These are phyloP conservation scores for Knufia petricola DNA, from an alignment of 2,329 filamentous ascomycete genomes.

Conservation along the genomic window DNA sequence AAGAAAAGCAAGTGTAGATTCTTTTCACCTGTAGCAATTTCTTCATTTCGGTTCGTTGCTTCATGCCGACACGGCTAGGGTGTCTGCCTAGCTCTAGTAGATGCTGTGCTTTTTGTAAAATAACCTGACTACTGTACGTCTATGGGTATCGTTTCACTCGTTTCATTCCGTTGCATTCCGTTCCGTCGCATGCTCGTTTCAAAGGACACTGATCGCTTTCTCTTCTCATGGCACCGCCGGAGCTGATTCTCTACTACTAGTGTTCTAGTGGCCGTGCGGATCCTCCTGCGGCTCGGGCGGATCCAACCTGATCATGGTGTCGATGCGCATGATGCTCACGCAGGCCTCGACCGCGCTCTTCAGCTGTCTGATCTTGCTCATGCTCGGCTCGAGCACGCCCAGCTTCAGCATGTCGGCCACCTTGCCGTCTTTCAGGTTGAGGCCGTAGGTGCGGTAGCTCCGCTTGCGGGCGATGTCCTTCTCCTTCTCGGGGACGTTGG, in stretches of 20 bases:
- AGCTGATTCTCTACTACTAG: too few relatives aligned
- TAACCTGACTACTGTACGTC: not conserved
- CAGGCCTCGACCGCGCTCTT: constrained; percentile 98
- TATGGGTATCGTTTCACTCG: constrained; percentile 8
- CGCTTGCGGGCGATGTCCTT: constrained; percentile 87
- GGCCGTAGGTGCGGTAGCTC: constrained; percentile 96
- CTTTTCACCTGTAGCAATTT: too few relatives aligned
- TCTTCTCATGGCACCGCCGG: too few relatives aligned
- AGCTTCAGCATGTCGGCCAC: constrained; percentile 90
- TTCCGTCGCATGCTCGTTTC: too few relatives aligned
- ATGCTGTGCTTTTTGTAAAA: constrained; percentile 3
- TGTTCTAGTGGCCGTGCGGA: constrained; percentile 14
- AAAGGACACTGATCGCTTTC: too few relatives aligned
- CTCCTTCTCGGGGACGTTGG: constrained; percentile 62
- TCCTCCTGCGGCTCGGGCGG: constrained; percentile 62
- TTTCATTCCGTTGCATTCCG: too few relatives aligned
- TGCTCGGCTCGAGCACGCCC: constrained; percentile 89
- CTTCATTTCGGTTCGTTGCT: too few relatives aligned
- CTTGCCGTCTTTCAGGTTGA: constrained; percentile 81
- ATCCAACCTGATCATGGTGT: constrained; percentile 96
- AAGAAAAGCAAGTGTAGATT: too few relatives aligned
- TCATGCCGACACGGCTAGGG: too few relatives aligned
- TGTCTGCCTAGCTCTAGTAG: too few relatives aligned
- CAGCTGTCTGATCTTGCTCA: constrained; percentile 96
- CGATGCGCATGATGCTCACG: constrained; percentile 98